Conservation (phyloP, 2,329 filamentous ascomycete species). For the Dactylellina leptospora region DNA sequence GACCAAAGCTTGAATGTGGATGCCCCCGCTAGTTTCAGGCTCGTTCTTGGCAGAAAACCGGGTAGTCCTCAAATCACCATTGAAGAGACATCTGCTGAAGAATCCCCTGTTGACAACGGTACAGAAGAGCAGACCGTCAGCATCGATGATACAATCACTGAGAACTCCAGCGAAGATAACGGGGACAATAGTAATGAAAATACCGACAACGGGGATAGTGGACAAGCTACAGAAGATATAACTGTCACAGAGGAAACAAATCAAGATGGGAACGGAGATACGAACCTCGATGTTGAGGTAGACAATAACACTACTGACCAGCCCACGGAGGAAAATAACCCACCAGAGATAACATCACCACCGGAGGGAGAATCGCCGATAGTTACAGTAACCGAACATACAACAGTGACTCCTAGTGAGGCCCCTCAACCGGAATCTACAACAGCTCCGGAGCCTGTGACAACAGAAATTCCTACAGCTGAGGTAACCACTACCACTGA, state of each 20-base stretch:
- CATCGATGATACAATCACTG: not conserved
- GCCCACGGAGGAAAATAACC: too few species aligned
- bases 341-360: slow-evolving; percentile 5
- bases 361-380: not conserved
- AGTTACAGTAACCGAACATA: not conserved
- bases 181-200: not conserved
- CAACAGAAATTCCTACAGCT: slow-evolving; percentile 3
- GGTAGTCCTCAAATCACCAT: not conserved
- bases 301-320: too few species aligned
- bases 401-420: not conserved
- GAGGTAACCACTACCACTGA: slow-evolving; percentile 2
- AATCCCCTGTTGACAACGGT: not conserved
- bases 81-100: not conserved
- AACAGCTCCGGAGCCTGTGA: not conserved
- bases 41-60: slow-evolving; percentile 29
- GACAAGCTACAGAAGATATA: slow-evolving; percentile 9
- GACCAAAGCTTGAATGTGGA: slow-evolving; percentile 19
- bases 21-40: slow-evolving; percentile 38
- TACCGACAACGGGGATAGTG: not conserved
- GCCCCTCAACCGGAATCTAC: not conserved
- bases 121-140: not conserved
- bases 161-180: not conserved
- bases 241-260: not conserved
- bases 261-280: not conserved
- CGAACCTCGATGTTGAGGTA: not conserved